Evolutionary conservation across 2,329 filamentous ascomycete species (phyloP).

Genomic region (Ophidiomyces ophidiicola): DNA sequence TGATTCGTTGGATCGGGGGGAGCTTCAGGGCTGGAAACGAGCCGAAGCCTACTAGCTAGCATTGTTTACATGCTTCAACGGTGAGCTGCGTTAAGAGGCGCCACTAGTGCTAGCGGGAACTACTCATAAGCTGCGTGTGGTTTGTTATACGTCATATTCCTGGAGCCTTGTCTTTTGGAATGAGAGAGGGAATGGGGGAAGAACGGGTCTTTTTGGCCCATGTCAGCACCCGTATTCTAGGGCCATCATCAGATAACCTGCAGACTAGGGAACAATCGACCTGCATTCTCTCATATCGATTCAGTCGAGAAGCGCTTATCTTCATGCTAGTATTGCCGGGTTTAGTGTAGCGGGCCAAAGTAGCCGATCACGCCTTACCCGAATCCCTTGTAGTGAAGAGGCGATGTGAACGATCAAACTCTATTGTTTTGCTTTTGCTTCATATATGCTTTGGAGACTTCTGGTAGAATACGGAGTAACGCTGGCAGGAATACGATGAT

Average conservation of each 20-base stretch:
- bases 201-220: slow-evolving; percentile 3
- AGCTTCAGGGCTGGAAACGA: too few species aligned
- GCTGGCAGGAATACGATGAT: too few species aligned
- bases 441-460: too few species aligned
- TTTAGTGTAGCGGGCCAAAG: slow-evolving; percentile 1
- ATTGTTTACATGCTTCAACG: too few species aligned
- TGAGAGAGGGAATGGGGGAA: neutral
- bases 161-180: too few species aligned
- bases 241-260: neutral
- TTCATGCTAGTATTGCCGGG: neutral
- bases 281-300: neutral
- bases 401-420: slow-evolving; percentile 8
- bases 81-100: too few species aligned
- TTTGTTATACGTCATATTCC: too few species aligned
- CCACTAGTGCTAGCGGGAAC: too few species aligned
- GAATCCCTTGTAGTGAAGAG: neutral
- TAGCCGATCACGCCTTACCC: slow-evolving; percentile 13
- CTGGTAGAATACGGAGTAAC: slow-evolving; percentile 4
- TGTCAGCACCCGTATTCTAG: slow-evolving; percentile 6
- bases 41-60: too few species aligned
- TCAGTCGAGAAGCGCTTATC: slow-evolving; percentile 2
- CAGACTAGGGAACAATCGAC: neutral
- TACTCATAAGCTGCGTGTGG: too few species aligned
- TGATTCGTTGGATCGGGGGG: too few species aligned
- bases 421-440: slow-evolving; percentile 4